These are phyloP conservation scores for Tricladium varicosporioides DNA, from an alignment of 2,329 filamentous ascomycete genomes.

Conservation along the genomic window DNA sequence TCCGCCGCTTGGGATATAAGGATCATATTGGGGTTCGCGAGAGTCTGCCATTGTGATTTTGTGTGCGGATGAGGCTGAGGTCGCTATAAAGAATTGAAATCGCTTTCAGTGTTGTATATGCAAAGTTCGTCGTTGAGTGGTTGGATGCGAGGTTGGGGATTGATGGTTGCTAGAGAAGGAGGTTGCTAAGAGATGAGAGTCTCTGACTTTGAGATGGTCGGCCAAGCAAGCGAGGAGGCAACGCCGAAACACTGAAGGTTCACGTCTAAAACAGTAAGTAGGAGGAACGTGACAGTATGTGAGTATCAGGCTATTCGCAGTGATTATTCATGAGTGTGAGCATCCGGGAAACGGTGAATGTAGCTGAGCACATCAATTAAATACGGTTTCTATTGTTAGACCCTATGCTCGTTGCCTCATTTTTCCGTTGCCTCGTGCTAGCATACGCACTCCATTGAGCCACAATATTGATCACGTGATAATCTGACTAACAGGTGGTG, in stretches of 20 bases:
- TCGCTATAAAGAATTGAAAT: slow-evolving; percentile 6
- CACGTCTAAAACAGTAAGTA: not conserved
- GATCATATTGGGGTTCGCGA: slow-evolving; percentile 33
- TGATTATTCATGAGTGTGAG: too few relatives aligned
- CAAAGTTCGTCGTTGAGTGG: not conserved
- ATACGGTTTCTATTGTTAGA: not conserved
- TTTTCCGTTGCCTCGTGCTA: not conserved
- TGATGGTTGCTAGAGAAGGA: not conserved
- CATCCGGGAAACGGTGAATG: not conserved
- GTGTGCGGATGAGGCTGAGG: not conserved
- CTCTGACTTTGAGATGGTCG: not conserved
- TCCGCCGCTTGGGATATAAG: slow-evolving; percentile 32
- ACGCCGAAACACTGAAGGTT: not conserved
- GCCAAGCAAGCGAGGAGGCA: not conserved
- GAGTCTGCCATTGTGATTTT: slow-evolving; percentile 31
- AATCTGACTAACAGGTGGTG: not conserved
- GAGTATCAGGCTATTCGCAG: not conserved
- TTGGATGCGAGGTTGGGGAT: slow-evolving; percentile 1
- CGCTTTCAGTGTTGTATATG: slow-evolving; percentile 10
- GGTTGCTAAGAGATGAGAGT: slow-evolving; percentile 6
- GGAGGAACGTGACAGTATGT: not conserved
- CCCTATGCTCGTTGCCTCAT: not conserved
- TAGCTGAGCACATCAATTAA: not conserved
- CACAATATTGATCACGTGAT: not conserved
- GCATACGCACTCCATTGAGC: not conserved